A percentile compares a stretch with the other conserved stretches of the same genome.
Conservation (phyloP, 2,329 filamentous ascomycete species). For the Aotearoamyces nothofagi region DNA sequence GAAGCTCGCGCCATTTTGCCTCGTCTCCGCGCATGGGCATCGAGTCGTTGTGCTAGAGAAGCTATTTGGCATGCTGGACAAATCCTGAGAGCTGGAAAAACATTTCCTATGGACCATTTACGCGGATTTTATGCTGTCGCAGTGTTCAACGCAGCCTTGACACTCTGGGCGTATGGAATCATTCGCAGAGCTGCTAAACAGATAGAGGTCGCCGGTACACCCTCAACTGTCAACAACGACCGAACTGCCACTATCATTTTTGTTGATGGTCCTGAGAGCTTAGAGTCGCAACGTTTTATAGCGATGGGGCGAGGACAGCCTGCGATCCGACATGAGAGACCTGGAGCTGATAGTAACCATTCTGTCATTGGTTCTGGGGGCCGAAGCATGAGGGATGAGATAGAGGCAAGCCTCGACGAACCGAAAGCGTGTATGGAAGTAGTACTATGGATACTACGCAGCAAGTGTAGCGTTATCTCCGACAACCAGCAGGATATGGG, state of each 20-base stretch:
- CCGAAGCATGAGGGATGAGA: neutral
- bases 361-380: too few species aligned
- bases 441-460: neutral
- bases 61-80: conserved; percentile 56
- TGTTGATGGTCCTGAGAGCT: conserved; percentile 5
- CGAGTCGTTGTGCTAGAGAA: conserved; percentile 37
- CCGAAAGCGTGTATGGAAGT: conserved; percentile 1
- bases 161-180: conserved; percentile 56
- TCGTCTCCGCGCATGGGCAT: conserved; percentile 41
- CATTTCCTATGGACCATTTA: conserved; percentile 18
- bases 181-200: conserved; percentile 2
- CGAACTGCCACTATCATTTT: conserved; percentile 2
- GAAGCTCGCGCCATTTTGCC: conserved; percentile 46
- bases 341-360: too few species aligned
- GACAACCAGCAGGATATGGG: too few species aligned
- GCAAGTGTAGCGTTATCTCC: neutral
- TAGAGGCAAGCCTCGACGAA: conserved; percentile 1
- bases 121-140: conserved; percentile 54
- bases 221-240: too few species aligned
- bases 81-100: conserved; percentile 43
- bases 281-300: conserved; percentile 5
- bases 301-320: conserved; percentile 5
- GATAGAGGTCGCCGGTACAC: neutral
- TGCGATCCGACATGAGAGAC: too few species aligned
- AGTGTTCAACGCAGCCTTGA: conserved; percentile 51